These are phyloP conservation scores for Penicillium nucicola DNA, from an alignment of 495 filamentous ascomycete genomes.

Conservation along the genomic window DNA sequence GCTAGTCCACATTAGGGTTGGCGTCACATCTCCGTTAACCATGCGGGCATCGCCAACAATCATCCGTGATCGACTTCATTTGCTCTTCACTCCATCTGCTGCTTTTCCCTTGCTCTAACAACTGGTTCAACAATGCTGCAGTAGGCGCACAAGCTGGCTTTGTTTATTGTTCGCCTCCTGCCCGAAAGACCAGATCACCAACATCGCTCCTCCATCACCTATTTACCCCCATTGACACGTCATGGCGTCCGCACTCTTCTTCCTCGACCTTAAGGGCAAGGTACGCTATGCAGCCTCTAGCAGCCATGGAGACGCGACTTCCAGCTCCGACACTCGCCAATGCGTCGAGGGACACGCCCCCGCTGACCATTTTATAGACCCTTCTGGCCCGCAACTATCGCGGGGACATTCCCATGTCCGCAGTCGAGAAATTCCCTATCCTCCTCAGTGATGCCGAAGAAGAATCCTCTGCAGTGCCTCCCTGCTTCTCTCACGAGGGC, in stretches of 20 bases:
- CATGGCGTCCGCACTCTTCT: conserved; percentile 99
- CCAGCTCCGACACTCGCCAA: neutral
- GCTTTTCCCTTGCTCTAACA: neutral
- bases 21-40: conserved; percentile 9
- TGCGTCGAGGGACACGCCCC: conserved; percentile 1
- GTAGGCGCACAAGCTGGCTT: conserved; percentile 10
- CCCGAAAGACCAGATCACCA: conserved; percentile 13
- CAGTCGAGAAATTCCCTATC: conserved; percentile 96
- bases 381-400: conserved; percentile 98
- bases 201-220: conserved; percentile 6
- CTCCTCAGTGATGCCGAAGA: conserved; percentile 98
- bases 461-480: conserved; percentile 95
- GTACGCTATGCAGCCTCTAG: conserved; percentile 42
- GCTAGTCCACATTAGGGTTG: conserved; percentile 33
- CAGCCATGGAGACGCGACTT: neutral
- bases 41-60: conserved; percentile 10
- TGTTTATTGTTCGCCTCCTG: conserved; percentile 5
- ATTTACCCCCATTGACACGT: conserved; percentile 25
- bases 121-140: conserved; percentile 8
- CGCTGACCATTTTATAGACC: conserved; percentile 60
- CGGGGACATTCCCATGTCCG: conserved; percentile 99
- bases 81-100: neutral
- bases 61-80: neutral
- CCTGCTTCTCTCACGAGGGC: conserved; percentile 97
- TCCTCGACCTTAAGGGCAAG: conserved; percentile 99